Evolutionary conservation across 2,329 filamentous ascomycete species (phyloP).

Genomic region (Diplodia scrobiculata): DNA sequence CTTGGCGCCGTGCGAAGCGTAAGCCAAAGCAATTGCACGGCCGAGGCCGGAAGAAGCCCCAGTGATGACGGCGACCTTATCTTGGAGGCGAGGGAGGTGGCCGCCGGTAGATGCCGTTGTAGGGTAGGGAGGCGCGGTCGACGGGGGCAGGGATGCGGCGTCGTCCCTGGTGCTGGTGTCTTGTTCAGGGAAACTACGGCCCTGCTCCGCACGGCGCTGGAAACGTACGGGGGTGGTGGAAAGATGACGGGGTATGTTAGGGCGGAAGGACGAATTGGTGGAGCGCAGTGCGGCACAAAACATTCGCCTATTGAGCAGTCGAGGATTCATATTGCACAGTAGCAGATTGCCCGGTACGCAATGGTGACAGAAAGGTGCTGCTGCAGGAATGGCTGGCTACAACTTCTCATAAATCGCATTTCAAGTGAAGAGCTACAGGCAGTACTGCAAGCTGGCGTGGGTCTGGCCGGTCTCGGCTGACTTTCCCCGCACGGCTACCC

Average conservation of each 20-base stretch:
- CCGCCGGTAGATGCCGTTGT: not conserved
- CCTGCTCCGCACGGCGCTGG: not conserved
- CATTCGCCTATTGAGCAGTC: not conserved
- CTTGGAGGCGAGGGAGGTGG: slow-evolving; percentile 21
- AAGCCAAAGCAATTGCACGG: slow-evolving; percentile 33
- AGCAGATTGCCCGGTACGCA: not conserved
- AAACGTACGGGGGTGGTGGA: not conserved
- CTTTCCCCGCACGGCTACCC: slow-evolving; percentile 12
- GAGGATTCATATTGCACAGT: not conserved
- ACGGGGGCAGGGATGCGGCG: slow-evolving; percentile 10
- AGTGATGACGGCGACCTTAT: slow-evolving; percentile 40
- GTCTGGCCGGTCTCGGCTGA: slow-evolving; percentile 10
- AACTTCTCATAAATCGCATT: not conserved
- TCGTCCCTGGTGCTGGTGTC: not conserved
- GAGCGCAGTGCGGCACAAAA: not conserved
- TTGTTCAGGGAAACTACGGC: slow-evolving; percentile 5
- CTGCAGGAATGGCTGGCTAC: not conserved
- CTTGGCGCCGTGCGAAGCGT: slow-evolving; percentile 31
- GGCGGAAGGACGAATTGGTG: not conserved
- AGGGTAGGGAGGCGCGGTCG: slow-evolving; percentile 4
- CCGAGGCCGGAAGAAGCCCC: slow-evolving; percentile 41
- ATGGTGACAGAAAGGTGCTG: not conserved
- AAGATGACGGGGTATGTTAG: not conserved
- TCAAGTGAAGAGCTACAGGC: no score
- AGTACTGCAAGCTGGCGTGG: not conserved